phyloP scores from a whole-genome alignment of 129 eudicot species.

The Ambrosia artemisiifolia region DNA sequence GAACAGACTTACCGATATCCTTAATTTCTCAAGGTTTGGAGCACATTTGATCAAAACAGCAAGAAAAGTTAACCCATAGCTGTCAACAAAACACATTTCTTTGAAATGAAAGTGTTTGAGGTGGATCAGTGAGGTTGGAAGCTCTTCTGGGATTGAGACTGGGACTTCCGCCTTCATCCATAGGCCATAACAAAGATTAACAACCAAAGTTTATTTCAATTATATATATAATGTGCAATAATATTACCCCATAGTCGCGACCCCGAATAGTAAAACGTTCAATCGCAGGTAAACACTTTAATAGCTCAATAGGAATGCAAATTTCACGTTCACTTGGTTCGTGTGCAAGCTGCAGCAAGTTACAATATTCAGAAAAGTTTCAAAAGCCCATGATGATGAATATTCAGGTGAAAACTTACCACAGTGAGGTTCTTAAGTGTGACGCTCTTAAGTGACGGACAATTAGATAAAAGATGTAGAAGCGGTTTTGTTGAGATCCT shows the following conservation, averaged over 20 bases:
- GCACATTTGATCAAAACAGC: background rate
- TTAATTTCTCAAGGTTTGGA: background rate
- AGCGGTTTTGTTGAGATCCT: background rate
- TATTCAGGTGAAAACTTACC: background rate
- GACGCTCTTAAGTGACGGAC: background rate
- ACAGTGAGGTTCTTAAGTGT: background rate
- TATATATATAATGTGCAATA: background rate
- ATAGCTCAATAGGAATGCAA: background rate
- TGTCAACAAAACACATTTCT: background rate
- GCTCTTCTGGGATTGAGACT: background rate
- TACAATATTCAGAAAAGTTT: background rate
- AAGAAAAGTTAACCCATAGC: background rate
- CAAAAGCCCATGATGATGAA: background rate
- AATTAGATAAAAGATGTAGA: background rate
- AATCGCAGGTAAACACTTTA: background rate
- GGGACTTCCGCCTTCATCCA: background rate
- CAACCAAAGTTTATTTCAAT: background rate
- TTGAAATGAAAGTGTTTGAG: background rate
- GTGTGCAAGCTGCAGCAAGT: background rate
- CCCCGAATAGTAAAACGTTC: background rate
- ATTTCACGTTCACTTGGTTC: background rate
- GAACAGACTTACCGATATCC: background rate
- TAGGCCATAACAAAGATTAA: background rate
- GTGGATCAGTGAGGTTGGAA: background rate
- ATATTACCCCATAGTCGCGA: background rate